phyloP scores from a whole-genome alignment of 2,329 filamentous ascomycete genomes.

The Neopestalotiopsis sp. region DNA sequence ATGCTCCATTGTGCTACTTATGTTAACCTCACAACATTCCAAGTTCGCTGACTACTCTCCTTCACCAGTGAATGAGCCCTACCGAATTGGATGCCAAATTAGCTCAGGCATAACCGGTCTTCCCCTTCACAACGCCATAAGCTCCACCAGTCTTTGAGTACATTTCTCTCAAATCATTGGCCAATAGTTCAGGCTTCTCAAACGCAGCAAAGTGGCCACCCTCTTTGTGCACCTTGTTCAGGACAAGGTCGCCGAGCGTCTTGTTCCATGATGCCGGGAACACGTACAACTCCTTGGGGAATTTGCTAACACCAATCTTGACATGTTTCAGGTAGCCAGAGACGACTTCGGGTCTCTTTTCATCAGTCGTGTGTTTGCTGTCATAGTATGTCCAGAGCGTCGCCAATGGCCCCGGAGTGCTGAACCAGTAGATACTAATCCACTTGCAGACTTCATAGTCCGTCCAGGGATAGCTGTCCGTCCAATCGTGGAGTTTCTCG shows the following conservation, averaged over 20 bases:
- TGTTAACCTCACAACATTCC: too few species aligned
- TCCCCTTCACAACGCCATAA: constrained; percentile 13
- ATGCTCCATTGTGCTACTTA: too few species aligned
- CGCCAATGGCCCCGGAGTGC: constrained; percentile 68
- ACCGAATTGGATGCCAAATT: too few species aligned
- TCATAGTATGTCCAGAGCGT: constrained; percentile 75
- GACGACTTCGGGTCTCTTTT: constrained; percentile 54
- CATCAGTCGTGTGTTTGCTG: constrained; percentile 57
- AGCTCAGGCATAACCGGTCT: constrained; percentile 6
- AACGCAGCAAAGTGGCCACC: constrained; percentile 58
- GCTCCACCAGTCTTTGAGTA: constrained; percentile 48
- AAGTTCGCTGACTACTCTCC: too few species aligned
- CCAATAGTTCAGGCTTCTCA: constrained; percentile 52
- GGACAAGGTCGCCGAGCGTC: constrained; percentile 57
- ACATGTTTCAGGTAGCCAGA: constrained; percentile 36
- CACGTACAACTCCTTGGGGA: constrained; percentile 55
- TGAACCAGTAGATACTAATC: constrained; percentile 77
- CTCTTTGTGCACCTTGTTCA: constrained; percentile 45
- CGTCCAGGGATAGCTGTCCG: constrained; percentile 73
- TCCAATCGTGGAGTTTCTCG: constrained; percentile 81
- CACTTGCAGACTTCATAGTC: constrained; percentile 79
- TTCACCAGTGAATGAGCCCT: too few species aligned
- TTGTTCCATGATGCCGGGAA: constrained; percentile 55
- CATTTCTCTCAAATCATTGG: constrained; percentile 52
- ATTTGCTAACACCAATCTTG: constrained; percentile 54